Conservation (phyloP, 2,329 filamentous ascomycete species). For the Orbilia javanica region DNA sequence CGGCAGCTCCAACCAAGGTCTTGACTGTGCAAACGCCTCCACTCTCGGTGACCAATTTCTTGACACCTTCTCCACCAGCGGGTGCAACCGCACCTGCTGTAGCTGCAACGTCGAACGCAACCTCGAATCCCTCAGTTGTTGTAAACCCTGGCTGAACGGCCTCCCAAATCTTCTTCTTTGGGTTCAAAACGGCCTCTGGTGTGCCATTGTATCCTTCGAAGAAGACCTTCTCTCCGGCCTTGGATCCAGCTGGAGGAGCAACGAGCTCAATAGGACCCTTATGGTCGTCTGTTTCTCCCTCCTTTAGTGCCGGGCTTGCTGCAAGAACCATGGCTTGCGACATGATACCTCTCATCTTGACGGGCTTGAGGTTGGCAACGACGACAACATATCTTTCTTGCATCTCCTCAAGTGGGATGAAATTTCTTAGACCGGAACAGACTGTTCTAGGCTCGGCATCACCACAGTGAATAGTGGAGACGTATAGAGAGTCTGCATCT, state of each 20-base stretch:
- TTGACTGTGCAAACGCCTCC: slow-evolving; percentile 87
- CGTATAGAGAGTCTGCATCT: slow-evolving; percentile 94
- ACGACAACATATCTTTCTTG: slow-evolving; percentile 94
- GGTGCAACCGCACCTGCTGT: slow-evolving; percentile 73
- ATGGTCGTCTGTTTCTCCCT: slow-evolving; percentile 81
- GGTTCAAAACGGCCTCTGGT: slow-evolving; percentile 93
- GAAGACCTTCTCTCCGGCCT: slow-evolving; percentile 87
- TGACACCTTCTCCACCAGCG: slow-evolving; percentile 69
- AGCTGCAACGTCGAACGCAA: slow-evolving; percentile 84
- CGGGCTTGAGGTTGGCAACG: slow-evolving; percentile 97
- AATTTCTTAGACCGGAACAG: slow-evolving; percentile 94
- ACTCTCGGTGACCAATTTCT: slow-evolving; percentile 78
- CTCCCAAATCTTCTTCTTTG: slow-evolving; percentile 99
- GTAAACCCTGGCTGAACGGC: slow-evolving; percentile 95
- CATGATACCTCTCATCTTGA: slow-evolving; percentile 95
- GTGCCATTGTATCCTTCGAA: slow-evolving; percentile 96
- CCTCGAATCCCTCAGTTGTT: slow-evolving; percentile 82
- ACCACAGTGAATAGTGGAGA: slow-evolving; percentile 94
- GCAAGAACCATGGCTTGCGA: slow-evolving; percentile 91
- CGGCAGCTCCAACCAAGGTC: slow-evolving; percentile 81
- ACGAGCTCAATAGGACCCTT: slow-evolving; percentile 95
- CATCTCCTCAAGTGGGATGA: slow-evolving; percentile 94
- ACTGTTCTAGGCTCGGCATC: slow-evolving; percentile 91
- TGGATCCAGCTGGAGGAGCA: slow-evolving; percentile 79
- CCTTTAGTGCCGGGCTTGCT: slow-evolving; percentile 83